phyloP scores from a whole-genome alignment of 129 eudicot genomes.

The Logfia minima region DNA sequence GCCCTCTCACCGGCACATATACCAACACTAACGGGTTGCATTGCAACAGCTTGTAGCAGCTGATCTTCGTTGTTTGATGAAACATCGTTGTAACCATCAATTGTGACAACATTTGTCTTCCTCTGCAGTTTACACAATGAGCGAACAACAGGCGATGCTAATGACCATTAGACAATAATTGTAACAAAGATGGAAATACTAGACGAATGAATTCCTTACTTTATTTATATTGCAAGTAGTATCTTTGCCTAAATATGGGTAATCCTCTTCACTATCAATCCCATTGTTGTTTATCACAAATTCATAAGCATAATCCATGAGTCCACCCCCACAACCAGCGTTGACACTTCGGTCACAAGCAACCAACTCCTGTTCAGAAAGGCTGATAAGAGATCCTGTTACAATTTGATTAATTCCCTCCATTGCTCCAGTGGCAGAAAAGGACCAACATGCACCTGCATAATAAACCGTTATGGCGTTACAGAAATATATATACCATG shows the following conservation, averaged over 20 bases:
- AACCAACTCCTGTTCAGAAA: conserved; percentile 90
- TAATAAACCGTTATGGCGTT: not conserved
- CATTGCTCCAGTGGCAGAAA: conserved; percentile 92
- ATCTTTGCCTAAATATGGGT: conserved; percentile 56
- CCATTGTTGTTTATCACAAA: conserved; percentile 77
- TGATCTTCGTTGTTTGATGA: conserved; percentile 61
- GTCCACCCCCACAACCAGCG: conserved; percentile 91
- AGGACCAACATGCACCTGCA: conserved; percentile 96
- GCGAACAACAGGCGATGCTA: not conserved
- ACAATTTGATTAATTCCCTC: conserved; percentile 89
- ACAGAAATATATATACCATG: not conserved
- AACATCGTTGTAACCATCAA: conserved; percentile 71
- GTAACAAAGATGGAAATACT: not conserved
- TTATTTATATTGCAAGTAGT: conserved; percentile 65
- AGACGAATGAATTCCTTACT: conserved; percentile 30
- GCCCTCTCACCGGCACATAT: conserved; percentile 85
- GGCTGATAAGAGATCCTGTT: conserved; percentile 81
- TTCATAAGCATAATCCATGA: conserved; percentile 88
- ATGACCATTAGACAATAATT: not conserved
- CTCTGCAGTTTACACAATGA: conserved; percentile 44
- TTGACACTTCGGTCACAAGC: conserved; percentile 82
- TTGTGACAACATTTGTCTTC: conserved; percentile 68
- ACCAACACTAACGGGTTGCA: conserved; percentile 92
- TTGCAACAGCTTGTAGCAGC: conserved; percentile 72
- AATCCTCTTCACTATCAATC: conserved; percentile 87